Evolutionary conservation across 2,329 filamentous ascomycete genomes (phyloP).

Genomic region (Colletotrichum sp.): DNA sequence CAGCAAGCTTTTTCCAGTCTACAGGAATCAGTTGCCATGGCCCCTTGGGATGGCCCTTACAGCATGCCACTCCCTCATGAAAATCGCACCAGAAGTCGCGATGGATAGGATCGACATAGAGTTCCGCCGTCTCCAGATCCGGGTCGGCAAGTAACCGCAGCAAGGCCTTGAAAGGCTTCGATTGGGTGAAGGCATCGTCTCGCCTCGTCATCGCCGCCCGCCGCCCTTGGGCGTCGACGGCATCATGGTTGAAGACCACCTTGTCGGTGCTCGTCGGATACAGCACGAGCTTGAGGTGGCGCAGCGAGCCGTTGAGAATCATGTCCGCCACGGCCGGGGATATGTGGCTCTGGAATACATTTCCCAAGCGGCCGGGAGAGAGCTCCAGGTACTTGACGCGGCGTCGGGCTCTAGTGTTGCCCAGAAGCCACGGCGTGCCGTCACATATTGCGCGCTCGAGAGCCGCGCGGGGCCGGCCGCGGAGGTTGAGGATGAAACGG

Average conservation of each 20-base stretch:
- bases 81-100: constrained; percentile 46
- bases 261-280: constrained; percentile 9
- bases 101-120: constrained; percentile 42
- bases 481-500: constrained; percentile 27
- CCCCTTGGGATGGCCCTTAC: neutral
- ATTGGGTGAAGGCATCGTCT: constrained; percentile 15
- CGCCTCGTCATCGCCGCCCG: constrained; percentile 7
- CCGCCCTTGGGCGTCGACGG: constrained; percentile 9
- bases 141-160: constrained; percentile 49
- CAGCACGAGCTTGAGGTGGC: constrained; percentile 25
- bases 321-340: constrained; percentile 28
- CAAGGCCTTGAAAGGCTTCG: constrained; percentile 30
- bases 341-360: constrained; percentile 17
- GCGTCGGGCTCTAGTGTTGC: constrained; percentile 17
- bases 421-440: constrained; percentile 10
- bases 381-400: constrained; percentile 24
- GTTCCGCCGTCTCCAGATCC: constrained; percentile 42
- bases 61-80: constrained; percentile 31
- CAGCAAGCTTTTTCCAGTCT: constrained; percentile 35
- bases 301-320: constrained; percentile 28
- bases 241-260: neutral
- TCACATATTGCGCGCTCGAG: constrained; percentile 9
- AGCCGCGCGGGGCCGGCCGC: neutral
- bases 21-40: constrained; percentile 28
- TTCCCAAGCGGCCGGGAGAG: constrained; percentile 25